Percentiles rank a stretch among this genome's conserved stretches.
Conservation (phyloP, 169 alveolate genomes). For the Cryptosporidium baileyi region DNA sequence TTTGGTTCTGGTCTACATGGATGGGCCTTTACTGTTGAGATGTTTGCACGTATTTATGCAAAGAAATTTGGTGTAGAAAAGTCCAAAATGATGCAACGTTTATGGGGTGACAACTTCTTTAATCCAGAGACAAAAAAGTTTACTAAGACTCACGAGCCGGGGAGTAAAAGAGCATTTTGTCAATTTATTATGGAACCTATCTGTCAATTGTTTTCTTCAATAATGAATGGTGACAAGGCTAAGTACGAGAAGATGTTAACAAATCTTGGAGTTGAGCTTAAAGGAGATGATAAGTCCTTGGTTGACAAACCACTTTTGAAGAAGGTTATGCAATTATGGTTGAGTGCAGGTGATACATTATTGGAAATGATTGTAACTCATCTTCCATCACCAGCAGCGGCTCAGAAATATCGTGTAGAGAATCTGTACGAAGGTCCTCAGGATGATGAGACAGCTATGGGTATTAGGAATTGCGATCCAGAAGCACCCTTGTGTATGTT, state of each 20-base stretch:
- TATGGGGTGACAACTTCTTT: slow-evolving; percentile 99
- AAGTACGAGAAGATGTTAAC: slow-evolving; percentile 91
- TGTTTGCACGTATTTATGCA: slow-evolving; percentile 95
- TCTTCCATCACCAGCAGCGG: slow-evolving; percentile 97
- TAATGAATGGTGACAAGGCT: slow-evolving; percentile 92
- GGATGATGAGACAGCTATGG: slow-evolving; percentile 98
- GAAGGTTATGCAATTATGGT: slow-evolving; percentile 98
- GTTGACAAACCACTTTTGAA: slow-evolving; percentile 96
- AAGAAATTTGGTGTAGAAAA: slow-evolving; percentile 93
- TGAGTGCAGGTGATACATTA: slow-evolving; percentile 98
- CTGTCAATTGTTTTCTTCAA: slow-evolving; percentile 90
- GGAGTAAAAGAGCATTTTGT: slow-evolving; percentile 94
- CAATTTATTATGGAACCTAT: slow-evolving; percentile 98
- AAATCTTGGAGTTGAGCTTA: slow-evolving; percentile 90
- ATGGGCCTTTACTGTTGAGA: slow-evolving; percentile 98
- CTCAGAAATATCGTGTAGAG: slow-evolving; percentile 98
- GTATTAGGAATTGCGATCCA: slow-evolving; percentile 96
- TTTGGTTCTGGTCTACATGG: slow-evolving; percentile 99
- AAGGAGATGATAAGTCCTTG: slow-evolving; percentile 93
- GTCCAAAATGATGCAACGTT: slow-evolving; percentile 94
- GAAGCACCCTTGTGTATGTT: slow-evolving; percentile 98
- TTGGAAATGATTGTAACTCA: slow-evolving; percentile 98
- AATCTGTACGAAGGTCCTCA: slow-evolving; percentile 97
- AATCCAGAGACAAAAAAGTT: slow-evolving; percentile 94
- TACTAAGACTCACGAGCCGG: slow-evolving; percentile 85